Base-by-base conservation (phyloP, 805 yeast species). In the Ogataea methylovora region DNA sequence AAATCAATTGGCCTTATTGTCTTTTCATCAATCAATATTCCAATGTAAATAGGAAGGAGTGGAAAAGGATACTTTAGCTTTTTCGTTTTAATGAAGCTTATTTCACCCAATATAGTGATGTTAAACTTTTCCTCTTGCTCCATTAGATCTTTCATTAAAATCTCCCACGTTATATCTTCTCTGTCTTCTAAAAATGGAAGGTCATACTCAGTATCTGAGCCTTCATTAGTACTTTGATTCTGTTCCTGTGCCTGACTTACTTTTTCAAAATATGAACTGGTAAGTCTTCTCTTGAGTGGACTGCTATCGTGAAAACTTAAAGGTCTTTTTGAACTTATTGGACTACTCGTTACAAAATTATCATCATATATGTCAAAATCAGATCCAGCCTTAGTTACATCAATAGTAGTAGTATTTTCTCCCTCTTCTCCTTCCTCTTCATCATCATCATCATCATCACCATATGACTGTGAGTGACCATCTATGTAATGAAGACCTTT, bases 31-130 rank as follows among this genome's bases (percentile, higher is more conserved):
- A 16, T 18, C 6, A n/a, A 10, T 3, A 29, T 36, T 3, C 52
- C 52, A 3, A 45, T 16, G 24, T 39, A 47, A 4, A 47, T 33
- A 3, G 52, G 52, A 9, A 47, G 27, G 9, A 40, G 23, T 8
- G 52, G 52, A 1, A 47, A 24, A 2, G 45, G 39, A 1, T 29
- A 32, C 15, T 17, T 19, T 15, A 15, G 30, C n/a, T 22, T 26
- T 12, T 11, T 22, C 7, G 24, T 27, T 14, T 16, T 19, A 8
- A 15, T n/a, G 3, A 27, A 5, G 4, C 30, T 8, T 17, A 41
- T 34, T 19, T 40, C 47, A 15, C 30, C 34, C 2, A 45, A 44
- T 16, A 46, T 21, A 0, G 20, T 11, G 9, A 42, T 18, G 1
- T 18, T 26, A 8, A 24, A 16, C 5, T 23, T n/a, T n/a, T 25